Evolutionary conservation across 1,284 basidiomycete genomes (phyloP).

Genomic region (Apiotrichum veenhuisii): DNA sequence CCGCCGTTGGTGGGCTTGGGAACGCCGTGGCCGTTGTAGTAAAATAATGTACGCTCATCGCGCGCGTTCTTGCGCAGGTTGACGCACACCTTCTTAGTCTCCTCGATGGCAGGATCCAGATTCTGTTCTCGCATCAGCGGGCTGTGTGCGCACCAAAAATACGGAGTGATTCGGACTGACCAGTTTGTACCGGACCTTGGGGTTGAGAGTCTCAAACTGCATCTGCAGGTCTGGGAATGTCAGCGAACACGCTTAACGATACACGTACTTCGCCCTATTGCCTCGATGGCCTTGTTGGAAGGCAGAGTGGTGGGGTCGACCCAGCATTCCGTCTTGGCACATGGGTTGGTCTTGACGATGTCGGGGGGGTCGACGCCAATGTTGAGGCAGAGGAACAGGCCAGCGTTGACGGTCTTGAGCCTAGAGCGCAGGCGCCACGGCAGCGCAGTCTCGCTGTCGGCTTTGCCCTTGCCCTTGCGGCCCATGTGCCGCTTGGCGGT

Average conservation of each 20-base stretch:
- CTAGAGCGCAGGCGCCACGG: conserved; percentile 76
- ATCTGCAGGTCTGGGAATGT: conserved; percentile 65
- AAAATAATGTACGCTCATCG: conserved; percentile 91
- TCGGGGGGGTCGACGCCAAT: conserved; percentile 98
- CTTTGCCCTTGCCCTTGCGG: conserved; percentile 33
- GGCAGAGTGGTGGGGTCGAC: conserved; percentile 89
- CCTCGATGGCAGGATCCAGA: conserved; percentile 91
- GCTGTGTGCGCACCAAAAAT: background rate
- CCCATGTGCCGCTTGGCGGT: conserved; percentile 44
- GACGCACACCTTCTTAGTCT: conserved; percentile 84
- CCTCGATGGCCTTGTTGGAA: conserved; percentile 69
- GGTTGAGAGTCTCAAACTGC: conserved; percentile 86
- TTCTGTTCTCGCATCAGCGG: conserved; percentile 52
- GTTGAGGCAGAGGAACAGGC: conserved; percentile 92
- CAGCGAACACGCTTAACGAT: background rate
- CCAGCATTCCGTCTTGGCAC: conserved; percentile 94
- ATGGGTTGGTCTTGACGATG: conserved; percentile 94
- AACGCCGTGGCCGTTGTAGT: conserved; percentile 98
- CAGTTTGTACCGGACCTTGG: conserved; percentile 84
- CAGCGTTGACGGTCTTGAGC: conserved; percentile 85
- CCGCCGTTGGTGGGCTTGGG: conserved; percentile 95
- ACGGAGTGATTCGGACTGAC: conserved; percentile 31
- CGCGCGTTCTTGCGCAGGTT: conserved; percentile 82
- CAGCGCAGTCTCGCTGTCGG: conserved; percentile 36
- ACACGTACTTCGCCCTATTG: conserved; percentile 48